Evolutionary conservation across 768 basidiomycete species (phyloP).

Genomic region (Panaeolus papilionaceus): DNA sequence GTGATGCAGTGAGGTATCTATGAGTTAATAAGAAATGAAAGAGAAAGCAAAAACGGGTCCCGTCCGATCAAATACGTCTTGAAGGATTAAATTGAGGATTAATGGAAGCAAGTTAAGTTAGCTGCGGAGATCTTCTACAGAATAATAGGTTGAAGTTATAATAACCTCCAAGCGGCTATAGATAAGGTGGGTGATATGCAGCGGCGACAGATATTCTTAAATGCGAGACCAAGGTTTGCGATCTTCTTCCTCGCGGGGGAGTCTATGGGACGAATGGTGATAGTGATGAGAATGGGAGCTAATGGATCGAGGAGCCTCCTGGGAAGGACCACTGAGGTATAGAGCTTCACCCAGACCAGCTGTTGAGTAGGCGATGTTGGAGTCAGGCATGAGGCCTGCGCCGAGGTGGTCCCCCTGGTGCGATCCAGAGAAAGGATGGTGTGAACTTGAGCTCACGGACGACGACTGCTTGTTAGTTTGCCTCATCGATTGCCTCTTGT

Average conservation of each 20-base stretch:
- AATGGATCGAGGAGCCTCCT: constrained; percentile 45
- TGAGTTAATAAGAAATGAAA: constrained; percentile 31
- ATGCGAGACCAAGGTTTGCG: constrained; percentile 55
- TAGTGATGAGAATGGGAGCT: constrained; percentile 36
- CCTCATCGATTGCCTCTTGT: constrained; percentile 84
- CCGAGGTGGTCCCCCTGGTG: constrained; percentile 37
- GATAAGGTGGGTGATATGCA: constrained; percentile 37
- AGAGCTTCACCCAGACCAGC: constrained; percentile 28
- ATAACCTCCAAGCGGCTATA: constrained; percentile 48
- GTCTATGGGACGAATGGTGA: constrained; percentile 50
- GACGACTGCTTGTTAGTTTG: constrained; percentile 75
- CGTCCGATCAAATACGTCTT: constrained; percentile 40
- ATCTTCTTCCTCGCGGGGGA: constrained; percentile 45
- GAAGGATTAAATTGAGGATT: constrained; percentile 36
- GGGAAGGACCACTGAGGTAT: constrained; percentile 43
- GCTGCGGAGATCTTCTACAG: constrained; percentile 36
- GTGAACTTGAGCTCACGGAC: constrained; percentile 47
- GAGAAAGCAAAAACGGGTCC: constrained; percentile 29
- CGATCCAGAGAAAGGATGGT: constrained; percentile 55
- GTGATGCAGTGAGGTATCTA: constrained; percentile 19
- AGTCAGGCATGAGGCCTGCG: constrained; percentile 38
- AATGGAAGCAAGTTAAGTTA: constrained; percentile 38
- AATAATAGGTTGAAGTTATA: constrained; percentile 46
- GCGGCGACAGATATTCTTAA: constrained; percentile 41
- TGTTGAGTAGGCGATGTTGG: constrained; percentile 39